Evolutionary conservation across 2,329 filamentous ascomycete genomes (phyloP), one percentile per base, ranked within the genome.

Genomic region (Cyphellophora europaea): DNA sequence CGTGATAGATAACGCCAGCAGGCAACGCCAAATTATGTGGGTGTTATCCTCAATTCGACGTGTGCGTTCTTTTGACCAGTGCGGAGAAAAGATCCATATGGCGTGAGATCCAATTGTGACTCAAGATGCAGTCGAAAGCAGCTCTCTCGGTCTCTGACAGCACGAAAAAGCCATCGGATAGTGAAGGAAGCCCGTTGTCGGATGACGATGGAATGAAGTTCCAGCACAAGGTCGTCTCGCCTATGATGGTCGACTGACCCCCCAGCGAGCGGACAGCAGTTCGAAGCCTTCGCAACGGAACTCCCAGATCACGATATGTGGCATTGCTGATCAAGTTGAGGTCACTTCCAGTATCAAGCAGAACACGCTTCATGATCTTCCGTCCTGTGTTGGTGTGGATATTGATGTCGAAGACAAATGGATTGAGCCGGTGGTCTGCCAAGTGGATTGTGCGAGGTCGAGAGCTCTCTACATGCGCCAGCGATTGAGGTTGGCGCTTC

Each of bases 61-160:
- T n/a, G n/a, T n/a, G n/a, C n/a, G n/a, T n/a, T n/a, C n/a, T n/a
- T n/a, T n/a, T n/a, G n/a, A n/a, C n/a, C 36, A 42, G 29, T 17
- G 30, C 29, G 25, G 36, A 21, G 19, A 45, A 45, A 18, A 39
- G 39, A 12, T 14, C 12, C 36, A 33, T 40, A 33, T 47, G 36
- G n/a, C 40, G 32, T n/a, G 28, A 21, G 17, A 47, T 44, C 44
- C 44, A 47, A 14, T 35, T 38, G 10, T 34, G 34, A 14, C 44
- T 41, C 14, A 47, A 37, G 28, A 47, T 42, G 27, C 41, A 42
- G 33, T 47, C 44, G 32, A 47, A 47, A 27, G 29, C 34, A 3
- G 44, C 27, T 13, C 35, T 27, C 29, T 31, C 11, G 25, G 19
- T 23, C 32, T 35, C 15, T 23, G 27, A n/a, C 11, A 31, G 6